Evolutionary conservation across 768 basidiomycete species (phyloP), one percentile per base, ranked within the genome.

Genomic region (Termitomyces sp.): DNA sequence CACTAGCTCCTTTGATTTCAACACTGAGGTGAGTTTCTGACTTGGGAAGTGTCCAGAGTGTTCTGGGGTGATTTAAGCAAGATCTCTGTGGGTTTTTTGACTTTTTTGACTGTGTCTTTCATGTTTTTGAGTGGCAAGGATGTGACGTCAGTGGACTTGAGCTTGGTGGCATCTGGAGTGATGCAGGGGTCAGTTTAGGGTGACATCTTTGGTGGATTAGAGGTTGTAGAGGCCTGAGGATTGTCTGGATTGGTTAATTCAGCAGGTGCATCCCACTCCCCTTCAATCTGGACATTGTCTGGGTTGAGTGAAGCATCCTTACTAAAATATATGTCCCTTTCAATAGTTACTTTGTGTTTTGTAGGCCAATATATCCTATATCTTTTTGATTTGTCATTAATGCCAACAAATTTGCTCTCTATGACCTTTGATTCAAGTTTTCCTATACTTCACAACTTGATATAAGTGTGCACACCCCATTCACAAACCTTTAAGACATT

Each of bases 281-380:
- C 70, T 66, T 73, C 73, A 68, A 34, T 34, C 4, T 34, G 34
- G 34, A 8, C 34, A 34, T 34, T 34, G 34, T 34, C 34, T 8
- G 8, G 34, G 34, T 34, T 34, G 34, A 34, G 34, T 34, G 2
- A 4, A 34, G 34, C 34, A 34, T 8, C 8, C 8, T 4, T 34
- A 34, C 8, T 34, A 8, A 34, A 34, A 34, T 34, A 34, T 34
- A 34, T 4, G 8, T 74, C 67, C 40, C 66, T 31, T 58, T 75
- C 73, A 46, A 72, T 63, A n/a, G 66, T 67, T 4, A 75, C 63
- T 11, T 10, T 49, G 0, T 63, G 50, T 43, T 71, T 68, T 2
- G 32, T 57, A 15, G 69, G 34, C 34, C 34, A 34, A 34, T 8
- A 34, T 4, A 34, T 34, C 34, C 8, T 34, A 8, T 34, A 34